These are phyloP conservation scores for Ustilago shanxiensis DNA, from an alignment of 1,284 basidiomycete genomes.

Conservation along the genomic window DNA sequence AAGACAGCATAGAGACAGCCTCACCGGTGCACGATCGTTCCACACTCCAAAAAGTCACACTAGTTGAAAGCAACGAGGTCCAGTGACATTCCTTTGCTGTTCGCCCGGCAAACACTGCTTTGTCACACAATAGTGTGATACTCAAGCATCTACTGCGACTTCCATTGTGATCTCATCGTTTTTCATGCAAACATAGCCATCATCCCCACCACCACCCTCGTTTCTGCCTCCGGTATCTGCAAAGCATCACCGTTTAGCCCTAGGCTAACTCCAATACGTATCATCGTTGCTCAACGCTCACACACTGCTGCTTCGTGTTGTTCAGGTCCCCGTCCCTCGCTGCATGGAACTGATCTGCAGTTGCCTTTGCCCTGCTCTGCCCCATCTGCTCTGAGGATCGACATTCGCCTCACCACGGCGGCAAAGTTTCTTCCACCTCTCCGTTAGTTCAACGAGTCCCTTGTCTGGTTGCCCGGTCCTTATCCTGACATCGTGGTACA, in stretches of 20 bases:
- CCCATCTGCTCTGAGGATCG: background rate
- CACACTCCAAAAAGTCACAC: background rate
- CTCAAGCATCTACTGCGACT: background rate
- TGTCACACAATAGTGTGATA: slow-evolving; percentile 7
- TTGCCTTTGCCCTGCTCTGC: background rate
- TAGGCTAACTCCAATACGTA: background rate
- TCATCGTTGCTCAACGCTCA: background rate
- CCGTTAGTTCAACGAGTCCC: background rate
- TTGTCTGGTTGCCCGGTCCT: background rate
- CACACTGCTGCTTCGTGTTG: slow-evolving; percentile 1
- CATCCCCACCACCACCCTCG: slow-evolving; percentile 9
- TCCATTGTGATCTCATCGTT: slow-evolving; percentile 31
- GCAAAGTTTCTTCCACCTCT: background rate
- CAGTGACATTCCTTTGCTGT: background rate
- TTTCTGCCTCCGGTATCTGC: slow-evolving; percentile 2
- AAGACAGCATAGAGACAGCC: too few species aligned
- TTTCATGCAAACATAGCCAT: slow-evolving; percentile 26
- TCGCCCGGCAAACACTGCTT: background rate
- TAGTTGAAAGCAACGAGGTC: background rate
- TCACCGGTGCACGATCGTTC: too few species aligned
- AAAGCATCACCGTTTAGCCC: background rate
- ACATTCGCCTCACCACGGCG: background rate
- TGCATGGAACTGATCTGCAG: slow-evolving; percentile 6
- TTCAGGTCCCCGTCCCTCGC: background rate
- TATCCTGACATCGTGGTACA: background rate